A percentile compares a stretch with the other conserved stretches of the same genome.
phyloP scores from a whole-genome alignment of 371 early-diverging fungal genomes.

The Zancudomyces culisetae region DNA sequence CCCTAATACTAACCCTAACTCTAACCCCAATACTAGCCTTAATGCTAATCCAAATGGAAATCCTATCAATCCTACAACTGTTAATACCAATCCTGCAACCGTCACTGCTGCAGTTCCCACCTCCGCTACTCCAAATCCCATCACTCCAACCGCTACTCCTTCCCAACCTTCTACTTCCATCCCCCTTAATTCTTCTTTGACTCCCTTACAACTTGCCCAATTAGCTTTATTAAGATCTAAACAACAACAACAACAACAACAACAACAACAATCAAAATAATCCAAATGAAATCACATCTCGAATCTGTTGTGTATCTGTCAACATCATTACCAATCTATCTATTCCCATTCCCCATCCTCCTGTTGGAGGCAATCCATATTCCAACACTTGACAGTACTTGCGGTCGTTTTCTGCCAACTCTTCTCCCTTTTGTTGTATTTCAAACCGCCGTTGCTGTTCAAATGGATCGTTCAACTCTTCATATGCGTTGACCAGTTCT shows the following conservation, averaged over 20 bases:
- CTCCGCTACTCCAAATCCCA: neutral
- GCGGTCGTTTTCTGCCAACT: slow-evolving; percentile 64
- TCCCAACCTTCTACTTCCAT: too few relatives aligned
- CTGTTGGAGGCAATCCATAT: slow-evolving; percentile 93
- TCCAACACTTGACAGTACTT: slow-evolving; percentile 82
- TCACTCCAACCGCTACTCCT: neutral
- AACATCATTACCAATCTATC: slow-evolving; percentile 85
- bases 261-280: neutral
- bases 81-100: neutral
- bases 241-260: neutral
- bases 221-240: neutral
- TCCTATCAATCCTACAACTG: neutral
- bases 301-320: slow-evolving; percentile 64
- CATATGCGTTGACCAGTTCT: slow-evolving; percentile 96
- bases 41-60: neutral
- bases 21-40: neutral
- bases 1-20: neutral
- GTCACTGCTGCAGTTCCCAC: neutral
- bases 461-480: slow-evolving; percentile 96
- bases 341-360: slow-evolving; percentile 96
- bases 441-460: slow-evolving; percentile 80
- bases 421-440: slow-evolving; percentile 41
- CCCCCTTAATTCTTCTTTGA: neutral
- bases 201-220: neutral
- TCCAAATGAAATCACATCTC: slow-evolving; percentile 76